Conservation (phyloP, 73 alveolate species). For the Tetrahymena elliotti region DNA sequence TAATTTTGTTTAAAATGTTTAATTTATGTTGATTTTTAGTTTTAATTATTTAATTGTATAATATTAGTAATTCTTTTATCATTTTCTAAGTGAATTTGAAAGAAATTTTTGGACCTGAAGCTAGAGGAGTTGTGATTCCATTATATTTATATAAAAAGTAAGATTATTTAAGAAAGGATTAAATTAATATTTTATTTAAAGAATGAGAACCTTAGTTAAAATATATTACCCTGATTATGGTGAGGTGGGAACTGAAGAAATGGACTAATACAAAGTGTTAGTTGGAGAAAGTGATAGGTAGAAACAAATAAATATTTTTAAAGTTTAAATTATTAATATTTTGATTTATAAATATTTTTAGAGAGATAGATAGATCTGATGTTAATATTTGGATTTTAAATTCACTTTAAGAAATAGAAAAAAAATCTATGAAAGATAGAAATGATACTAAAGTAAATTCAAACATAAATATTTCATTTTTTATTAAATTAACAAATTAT, state of each 20-base stretch:
- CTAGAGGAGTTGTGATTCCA: not conserved
- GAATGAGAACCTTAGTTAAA: not conserved
- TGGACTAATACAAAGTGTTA: not conserved
- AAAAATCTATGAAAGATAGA: not conserved
- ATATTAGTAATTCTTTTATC: not conserved
- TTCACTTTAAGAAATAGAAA: not conserved
- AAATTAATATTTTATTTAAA: not conserved
- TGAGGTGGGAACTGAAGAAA: not conserved
- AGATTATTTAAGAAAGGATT: not conserved
- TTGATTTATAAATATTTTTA: not conserved
- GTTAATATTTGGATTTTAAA: not conserved
- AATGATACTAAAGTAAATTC: not conserved
- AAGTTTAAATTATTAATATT: not conserved
- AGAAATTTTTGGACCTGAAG: not conserved
- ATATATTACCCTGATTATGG: not conserved
- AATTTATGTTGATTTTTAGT: not conserved
- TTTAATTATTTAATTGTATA: not conserved
- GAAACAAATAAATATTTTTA: not conserved
- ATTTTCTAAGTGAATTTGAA: not conserved
- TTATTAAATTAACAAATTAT: not conserved
- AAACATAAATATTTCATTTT: not conserved
- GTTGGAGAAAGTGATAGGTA: not conserved
- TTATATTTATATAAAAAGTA: not conserved
- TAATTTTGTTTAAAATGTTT: no score
- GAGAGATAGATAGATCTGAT: not conserved